These are phyloP conservation scores for Daldinia childiae DNA, from an alignment of 495 filamentous ascomycete genomes.

Conservation along the genomic window DNA sequence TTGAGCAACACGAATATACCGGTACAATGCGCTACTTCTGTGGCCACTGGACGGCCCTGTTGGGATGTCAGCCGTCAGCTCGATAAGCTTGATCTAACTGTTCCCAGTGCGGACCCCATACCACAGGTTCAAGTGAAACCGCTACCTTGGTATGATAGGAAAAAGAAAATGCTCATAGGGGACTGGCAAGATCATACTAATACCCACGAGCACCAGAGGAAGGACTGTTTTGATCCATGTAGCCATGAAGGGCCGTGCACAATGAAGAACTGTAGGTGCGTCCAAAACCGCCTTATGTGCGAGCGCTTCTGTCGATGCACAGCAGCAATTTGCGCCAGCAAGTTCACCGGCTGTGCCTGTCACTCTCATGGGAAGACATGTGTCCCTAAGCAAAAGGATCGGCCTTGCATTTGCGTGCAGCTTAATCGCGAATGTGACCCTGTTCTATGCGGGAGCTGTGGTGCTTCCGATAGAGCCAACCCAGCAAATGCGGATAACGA, in stretches of 20 bases:
- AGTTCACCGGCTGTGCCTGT: slow-evolving; percentile 74
- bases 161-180: slow-evolving; percentile 56
- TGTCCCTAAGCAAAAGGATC: slow-evolving; percentile 56
- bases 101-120: slow-evolving; percentile 38
- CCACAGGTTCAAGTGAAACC: slow-evolving; percentile 48
- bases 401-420: slow-evolving; percentile 65
- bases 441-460: slow-evolving; percentile 71
- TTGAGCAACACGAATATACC: slow-evolving; percentile 50
- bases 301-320: slow-evolving; percentile 74
- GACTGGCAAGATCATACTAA: slow-evolving; percentile 59
- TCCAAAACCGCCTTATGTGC: slow-evolving; percentile 64
- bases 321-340: slow-evolving; percentile 64
- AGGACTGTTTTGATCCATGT: slow-evolving; percentile 55
- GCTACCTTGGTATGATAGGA: slow-evolving; percentile 58
- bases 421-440: slow-evolving; percentile 78
- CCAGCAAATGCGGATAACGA: slow-evolving; percentile 66
- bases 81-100: slow-evolving; percentile 48
- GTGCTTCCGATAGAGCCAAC: slow-evolving; percentile 68
- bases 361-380: slow-evolving; percentile 62
- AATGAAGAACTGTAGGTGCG: slow-evolving; percentile 63
- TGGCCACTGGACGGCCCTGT: slow-evolving; percentile 57
- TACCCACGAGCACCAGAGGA: slow-evolving; percentile 55
- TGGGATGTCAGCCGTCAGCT: slow-evolving; percentile 62
- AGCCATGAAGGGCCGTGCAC: slow-evolving; percentile 59
- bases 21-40: slow-evolving; percentile 54